Conservation (phyloP, 495 filamentous ascomycete genomes). For the Aspergillus bridgeri region DNA sequence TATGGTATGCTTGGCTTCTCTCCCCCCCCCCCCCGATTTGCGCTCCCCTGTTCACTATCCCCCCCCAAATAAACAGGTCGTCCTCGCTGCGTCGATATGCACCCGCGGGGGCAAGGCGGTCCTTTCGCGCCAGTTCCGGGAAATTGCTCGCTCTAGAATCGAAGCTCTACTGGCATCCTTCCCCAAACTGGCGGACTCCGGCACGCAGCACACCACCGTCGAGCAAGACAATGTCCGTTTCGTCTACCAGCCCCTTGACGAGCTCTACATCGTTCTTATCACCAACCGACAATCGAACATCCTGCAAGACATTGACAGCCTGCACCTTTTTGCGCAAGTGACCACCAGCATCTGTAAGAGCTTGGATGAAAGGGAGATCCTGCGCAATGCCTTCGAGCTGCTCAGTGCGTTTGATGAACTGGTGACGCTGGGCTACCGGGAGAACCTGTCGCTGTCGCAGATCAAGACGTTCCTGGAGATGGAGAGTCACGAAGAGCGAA, state of each 20-base stretch:
- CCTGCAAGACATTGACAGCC: conserved; percentile 95
- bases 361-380: conserved; percentile 90
- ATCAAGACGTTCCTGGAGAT: conserved; percentile 99
- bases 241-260: conserved; percentile 97
- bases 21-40: background rate
- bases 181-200: conserved; percentile 91
- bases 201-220: conserved; percentile 94
- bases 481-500: conserved; percentile 98
- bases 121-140: conserved; percentile 91
- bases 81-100: conserved; percentile 98
- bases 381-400: conserved; percentile 91
- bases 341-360: conserved; percentile 94
- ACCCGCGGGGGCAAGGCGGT: conserved; percentile 97
- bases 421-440: conserved; percentile 89
- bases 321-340: conserved; percentile 96
- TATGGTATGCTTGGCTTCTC: conserved; percentile 17
- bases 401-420: conserved; percentile 95
- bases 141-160: conserved; percentile 92
- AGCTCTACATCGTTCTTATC: conserved; percentile 98
- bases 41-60: conserved; percentile 16
- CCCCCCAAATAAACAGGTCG: conserved; percentile 62
- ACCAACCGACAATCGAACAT: conserved; percentile 99
- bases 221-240: conserved; percentile 99
- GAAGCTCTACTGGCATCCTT: conserved; percentile 95
- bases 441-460: conserved; percentile 90